These are phyloP conservation scores for Graphilbum ipis-grandicollis DNA, from an alignment of 2,329 filamentous ascomycete species.

Conservation along the genomic window DNA sequence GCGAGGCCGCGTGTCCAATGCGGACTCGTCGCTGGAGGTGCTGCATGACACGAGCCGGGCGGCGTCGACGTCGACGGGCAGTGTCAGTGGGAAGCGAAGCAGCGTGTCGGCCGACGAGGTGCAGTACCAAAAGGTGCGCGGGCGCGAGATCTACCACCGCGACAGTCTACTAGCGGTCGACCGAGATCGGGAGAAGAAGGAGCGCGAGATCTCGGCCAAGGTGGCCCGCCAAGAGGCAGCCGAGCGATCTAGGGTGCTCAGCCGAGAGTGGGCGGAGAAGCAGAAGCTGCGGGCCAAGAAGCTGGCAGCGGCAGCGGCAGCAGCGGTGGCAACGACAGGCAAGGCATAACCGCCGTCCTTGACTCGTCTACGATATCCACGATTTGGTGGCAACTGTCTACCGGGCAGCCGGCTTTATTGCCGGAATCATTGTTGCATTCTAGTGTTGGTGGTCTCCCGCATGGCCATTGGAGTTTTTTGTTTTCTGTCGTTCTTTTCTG, in stretches of 20 bases:
- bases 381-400: too few relatives aligned
- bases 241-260: slow-evolving; percentile 39
- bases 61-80: slow-evolving; percentile 28
- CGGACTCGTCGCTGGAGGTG: slow-evolving; percentile 14
- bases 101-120: slow-evolving; percentile 32
- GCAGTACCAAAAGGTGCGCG: slow-evolving; percentile 32
- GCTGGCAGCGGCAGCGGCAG: not conserved
- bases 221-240: slow-evolving; percentile 41
- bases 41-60: slow-evolving; percentile 15
- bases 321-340: too few relatives aligned
- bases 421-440: too few relatives aligned
- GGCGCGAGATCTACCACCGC: slow-evolving; percentile 33
- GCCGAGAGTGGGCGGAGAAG: slow-evolving; percentile 42
- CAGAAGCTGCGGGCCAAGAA: slow-evolving; percentile 8
- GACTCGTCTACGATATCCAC: too few relatives aligned
- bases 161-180: slow-evolving; percentile 30
- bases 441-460: too few relatives aligned
- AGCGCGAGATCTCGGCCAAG: slow-evolving; percentile 35
- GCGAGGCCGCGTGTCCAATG: slow-evolving; percentile 13
- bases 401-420: too few relatives aligned
- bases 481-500: too few relatives aligned
- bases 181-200: slow-evolving; percentile 33
- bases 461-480: too few relatives aligned
- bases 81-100: slow-evolving; percentile 26
- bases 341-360: too few relatives aligned